Base-by-base conservation (phyloP, 1,284 basidiomycete genomes). In the Cutaneotrichosporon cutaneum region DNA sequence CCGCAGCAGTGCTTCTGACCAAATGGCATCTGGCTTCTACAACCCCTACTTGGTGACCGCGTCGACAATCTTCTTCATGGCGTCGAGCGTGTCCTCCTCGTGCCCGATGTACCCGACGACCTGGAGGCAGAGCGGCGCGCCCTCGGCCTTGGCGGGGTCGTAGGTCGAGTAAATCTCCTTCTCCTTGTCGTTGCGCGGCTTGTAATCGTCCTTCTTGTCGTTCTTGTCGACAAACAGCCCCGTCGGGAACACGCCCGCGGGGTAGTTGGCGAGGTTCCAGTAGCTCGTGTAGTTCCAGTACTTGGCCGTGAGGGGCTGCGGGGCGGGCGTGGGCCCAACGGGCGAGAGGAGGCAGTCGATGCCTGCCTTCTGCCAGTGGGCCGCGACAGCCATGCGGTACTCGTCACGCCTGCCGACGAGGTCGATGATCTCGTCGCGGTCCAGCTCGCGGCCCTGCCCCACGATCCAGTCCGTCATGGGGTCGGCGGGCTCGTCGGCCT, bases 181-280 rank as follows among this genome's bases (percentile, higher is more conserved):
- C 54, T 77, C 77, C 10, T 66, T 61, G 2, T 88, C 87, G 5
- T 71, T 60, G 1, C 77, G 70, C 4, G 48, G 48, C 48, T 51
- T 32, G 24, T 77, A 79, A 33, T 83, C 74, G 48, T 30, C 48
- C 26, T 51, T 27, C 27, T n/a, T 30, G 48, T 51, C 48, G 27
- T n/a, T 32, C 26, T 27, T 27, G 27, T 26, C 27, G 27, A 26
- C 24, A 27, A 73, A 87, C 61, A 70, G 65, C 0, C 86, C 84
- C 1, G 87, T 87, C 0, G 90, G 90, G 64, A 92, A 83, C 6
- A 85, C 79, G n/a, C 85, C 80, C 2, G 84, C 82, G 0, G 88
- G 82, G 68, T 86, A 89, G 72, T 91, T 89, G 32, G 89, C 82
- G 6, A 82, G 73, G 70, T 90, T 91, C 83, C 85, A 90, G 47